Evolutionary conservation across 108 stramenopile genomes (phyloP).

Genomic region (Fistulifera solaris): DNA sequence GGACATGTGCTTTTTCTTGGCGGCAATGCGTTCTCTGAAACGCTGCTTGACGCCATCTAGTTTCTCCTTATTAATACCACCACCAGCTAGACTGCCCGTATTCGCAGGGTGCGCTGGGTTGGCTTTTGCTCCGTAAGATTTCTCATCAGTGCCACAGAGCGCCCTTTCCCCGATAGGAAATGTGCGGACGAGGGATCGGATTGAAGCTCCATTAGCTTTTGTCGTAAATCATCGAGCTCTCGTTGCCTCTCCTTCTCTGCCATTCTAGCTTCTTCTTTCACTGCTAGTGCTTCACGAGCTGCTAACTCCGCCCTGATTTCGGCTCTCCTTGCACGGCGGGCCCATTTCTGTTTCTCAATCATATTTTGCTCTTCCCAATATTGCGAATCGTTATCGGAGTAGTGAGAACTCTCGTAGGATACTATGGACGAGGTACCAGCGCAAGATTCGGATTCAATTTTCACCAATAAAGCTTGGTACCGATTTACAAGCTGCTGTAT

Average conservation of each 20-base stretch:
- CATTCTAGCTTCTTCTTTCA: conserved; percentile 41
- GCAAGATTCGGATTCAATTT: conserved; percentile 50
- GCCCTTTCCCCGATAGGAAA: background rate
- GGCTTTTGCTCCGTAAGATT: too few species aligned
- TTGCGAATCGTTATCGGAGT: conserved; percentile 22
- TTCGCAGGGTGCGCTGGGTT: too few species aligned
- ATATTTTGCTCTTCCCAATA: conserved; percentile 13
- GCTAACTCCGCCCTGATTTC: conserved; percentile 71
- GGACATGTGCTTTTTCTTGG: conserved; percentile 1
- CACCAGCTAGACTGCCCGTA: background rate
- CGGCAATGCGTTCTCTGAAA: conserved; percentile 49
- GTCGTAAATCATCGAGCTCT: conserved; percentile 52
- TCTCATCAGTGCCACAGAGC: too few species aligned
- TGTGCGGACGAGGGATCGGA: conserved; percentile 28
- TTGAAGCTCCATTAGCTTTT: conserved; percentile 30
- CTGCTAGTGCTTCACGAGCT: conserved; percentile 56
- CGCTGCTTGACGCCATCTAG: conserved; percentile 55
- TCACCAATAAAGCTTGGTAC: conserved; percentile 58
- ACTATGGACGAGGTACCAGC: conserved; percentile 41
- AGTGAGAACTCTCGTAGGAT: conserved; percentile 33
- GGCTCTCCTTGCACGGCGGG: conserved; percentile 54
- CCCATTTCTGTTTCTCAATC: conserved; percentile 32
- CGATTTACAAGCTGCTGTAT: conserved; percentile 65
- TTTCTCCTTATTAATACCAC: conserved; percentile 12
- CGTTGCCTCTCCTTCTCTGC: conserved; percentile 48